Conservation (phyloP, 805 yeast species). For the Candida ascalaphidarum region DNA sequence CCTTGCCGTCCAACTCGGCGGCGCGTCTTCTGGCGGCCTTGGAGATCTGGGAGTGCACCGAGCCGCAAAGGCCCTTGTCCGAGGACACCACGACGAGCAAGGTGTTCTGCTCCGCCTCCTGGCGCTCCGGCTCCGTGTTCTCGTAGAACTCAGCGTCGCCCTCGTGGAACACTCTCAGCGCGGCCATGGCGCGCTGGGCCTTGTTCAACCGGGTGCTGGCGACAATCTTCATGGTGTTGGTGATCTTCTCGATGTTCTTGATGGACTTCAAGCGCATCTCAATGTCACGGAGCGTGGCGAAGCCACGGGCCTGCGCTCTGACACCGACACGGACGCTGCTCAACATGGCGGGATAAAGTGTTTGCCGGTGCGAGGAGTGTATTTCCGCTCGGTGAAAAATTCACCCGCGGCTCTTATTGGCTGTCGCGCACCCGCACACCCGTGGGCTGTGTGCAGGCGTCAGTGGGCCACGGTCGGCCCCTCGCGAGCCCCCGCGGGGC, state of each 20-base stretch:
- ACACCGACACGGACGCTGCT: neutral
- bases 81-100: slow-evolving; percentile 77
- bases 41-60: slow-evolving; percentile 92
- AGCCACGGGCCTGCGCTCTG: slow-evolving; percentile 43
- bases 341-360: neutral
- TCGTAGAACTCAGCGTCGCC: slow-evolving; percentile 73
- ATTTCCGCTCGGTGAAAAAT: neutral
- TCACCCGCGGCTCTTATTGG: neutral
- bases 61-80: slow-evolving; percentile 98
- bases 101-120: slow-evolving; percentile 57
- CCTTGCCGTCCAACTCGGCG: slow-evolving; percentile 51
- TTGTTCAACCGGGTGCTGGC: slow-evolving; percentile 94
- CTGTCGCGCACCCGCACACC: no score
- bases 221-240: slow-evolving; percentile 99
- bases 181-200: slow-evolving; percentile 91
- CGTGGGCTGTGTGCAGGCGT: neutral
- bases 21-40: slow-evolving; percentile 73
- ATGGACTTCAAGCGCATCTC: slow-evolving; percentile 97
- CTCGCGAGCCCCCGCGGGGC: neutral
- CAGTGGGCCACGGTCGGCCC: no score
- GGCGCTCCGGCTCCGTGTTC: slow-evolving; percentile 68
- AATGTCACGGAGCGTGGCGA: slow-evolving; percentile 97
- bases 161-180: slow-evolving; percentile 76
- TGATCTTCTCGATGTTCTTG: slow-evolving; percentile 97
- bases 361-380: neutral